Evolutionary conservation across 1,284 basidiomycete genomes (phyloP).

Genomic region (Ganoderma multipileum): DNA sequence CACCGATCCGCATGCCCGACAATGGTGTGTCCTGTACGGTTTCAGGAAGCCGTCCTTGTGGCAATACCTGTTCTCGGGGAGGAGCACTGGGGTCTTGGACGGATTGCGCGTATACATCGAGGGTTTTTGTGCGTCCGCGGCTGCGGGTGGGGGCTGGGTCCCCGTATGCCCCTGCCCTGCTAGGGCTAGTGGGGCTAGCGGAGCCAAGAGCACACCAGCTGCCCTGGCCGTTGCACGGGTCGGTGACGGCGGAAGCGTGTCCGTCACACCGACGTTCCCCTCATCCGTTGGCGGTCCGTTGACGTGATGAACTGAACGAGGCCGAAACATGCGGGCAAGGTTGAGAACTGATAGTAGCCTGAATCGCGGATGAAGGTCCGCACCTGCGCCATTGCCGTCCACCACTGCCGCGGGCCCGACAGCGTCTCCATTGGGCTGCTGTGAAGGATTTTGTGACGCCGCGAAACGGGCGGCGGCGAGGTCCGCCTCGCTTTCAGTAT

Average conservation of each 20-base stretch:
- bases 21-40: conserved; percentile 79
- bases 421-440: neutral
- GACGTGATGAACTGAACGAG: conserved; percentile 4
- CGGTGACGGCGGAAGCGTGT: conserved; percentile 35
- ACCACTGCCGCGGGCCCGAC: neutral
- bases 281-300: conserved; percentile 16
- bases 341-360: neutral
- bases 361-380: neutral
- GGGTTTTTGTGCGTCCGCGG: conserved; percentile 23
- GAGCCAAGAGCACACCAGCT: neutral
- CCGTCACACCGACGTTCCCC: conserved; percentile 34
- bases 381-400: neutral
- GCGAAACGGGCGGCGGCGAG: conserved; percentile 32
- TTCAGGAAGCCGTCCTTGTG: conserved; percentile 63
- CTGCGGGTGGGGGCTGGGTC: conserved; percentile 9
- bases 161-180: conserved; percentile 14
- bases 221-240: conserved; percentile 24
- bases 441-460: conserved; percentile 14
- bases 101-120: conserved; percentile 48
- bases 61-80: conserved; percentile 67
- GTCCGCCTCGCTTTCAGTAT: conserved; percentile 32
- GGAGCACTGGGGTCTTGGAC: conserved; percentile 54
- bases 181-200: no score
- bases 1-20: conserved; percentile 74
- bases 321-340: neutral